Base-by-base conservation (phyloP, 768 basidiomycete genomes). In the Lentinula aciculospora region DNA sequence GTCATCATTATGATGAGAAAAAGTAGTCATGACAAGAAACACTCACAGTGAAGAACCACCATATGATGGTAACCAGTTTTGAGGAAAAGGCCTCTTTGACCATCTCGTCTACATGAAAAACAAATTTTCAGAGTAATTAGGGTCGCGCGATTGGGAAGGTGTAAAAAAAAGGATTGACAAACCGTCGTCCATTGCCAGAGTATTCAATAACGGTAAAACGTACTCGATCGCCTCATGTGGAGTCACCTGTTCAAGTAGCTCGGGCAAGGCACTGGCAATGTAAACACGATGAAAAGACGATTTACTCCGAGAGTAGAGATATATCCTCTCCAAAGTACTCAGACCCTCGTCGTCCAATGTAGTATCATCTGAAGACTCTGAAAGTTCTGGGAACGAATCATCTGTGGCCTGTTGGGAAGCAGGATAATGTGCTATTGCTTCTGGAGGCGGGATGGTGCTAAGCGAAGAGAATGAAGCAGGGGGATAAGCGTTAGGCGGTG, bases 181-280 rank as follows among this genome's bases (percentile, higher is more conserved):
- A 92, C 92, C 92, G 68, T 92, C 85, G 66, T 95, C 93, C 71
- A 89, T 84, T 8, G 92, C 92, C 28, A 98, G 82, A 42, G 81
- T 82, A 51, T 82, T 88, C 57, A 98, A 80, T n/a, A 97, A 81
- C 1, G 95, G 95, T 19, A 96, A 74, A 57, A 98, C 92, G 67
- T 96, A 98, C 69, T 94, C 90, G 63, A 93, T 85, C 4, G 93
- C 93, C 63, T 98, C 95, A 56, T 83, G 82, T 3, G 95, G 88
- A 17, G 88, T 78, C 53, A 97, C 88, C 47, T 86, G 77, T 58
- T 78, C 71, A 32, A 98, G 81, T 71, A 89, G 86, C 2, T 83
- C 76, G n/a, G 89, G 88, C 34, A 98, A 81, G 36, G 88, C 83
- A 64, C 88, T 87, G 0, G 89, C 83, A 66, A 98, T 94, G 74